Evolutionary conservation across 1,139 yeast genomes (phyloP).

Genomic region (Taphrina populina): DNA sequence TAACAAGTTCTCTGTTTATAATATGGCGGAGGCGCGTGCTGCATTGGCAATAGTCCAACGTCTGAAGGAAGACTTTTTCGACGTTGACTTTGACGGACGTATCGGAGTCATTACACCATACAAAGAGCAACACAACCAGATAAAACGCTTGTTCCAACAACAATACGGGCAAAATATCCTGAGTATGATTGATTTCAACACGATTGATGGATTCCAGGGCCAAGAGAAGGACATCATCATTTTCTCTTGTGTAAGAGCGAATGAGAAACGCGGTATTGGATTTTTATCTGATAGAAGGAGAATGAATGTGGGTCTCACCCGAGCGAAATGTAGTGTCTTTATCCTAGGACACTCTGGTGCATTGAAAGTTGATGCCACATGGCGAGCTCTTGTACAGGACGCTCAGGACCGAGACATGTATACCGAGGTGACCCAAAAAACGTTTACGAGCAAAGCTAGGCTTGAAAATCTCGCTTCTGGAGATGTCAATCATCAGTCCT

Average conservation of each 20-base stretch:
- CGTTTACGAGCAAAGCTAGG: conserved; percentile 3
- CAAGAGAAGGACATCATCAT: conserved; percentile 93
- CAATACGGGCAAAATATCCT: conserved; percentile 64
- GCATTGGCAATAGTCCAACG: conserved; percentile 68
- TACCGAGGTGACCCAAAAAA: conserved; percentile 18
- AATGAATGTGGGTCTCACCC: conserved; percentile 92
- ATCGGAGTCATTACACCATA: conserved; percentile 95
- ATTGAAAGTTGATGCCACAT: conserved; percentile 54
- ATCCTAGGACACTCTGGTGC: conserved; percentile 76
- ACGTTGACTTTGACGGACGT: conserved; percentile 59
- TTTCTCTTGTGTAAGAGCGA: conserved; percentile 90
- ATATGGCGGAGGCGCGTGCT: conserved; percentile 65
- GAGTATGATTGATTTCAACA: conserved; percentile 77
- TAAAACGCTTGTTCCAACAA: conserved; percentile 58
- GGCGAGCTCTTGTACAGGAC: conserved; percentile 64
- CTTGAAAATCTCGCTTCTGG: not conserved
- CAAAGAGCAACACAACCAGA: conserved; percentile 71
- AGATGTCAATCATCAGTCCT: not conserved
- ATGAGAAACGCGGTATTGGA: conserved; percentile 60
- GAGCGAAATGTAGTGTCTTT: conserved; percentile 93
- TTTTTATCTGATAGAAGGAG: conserved; percentile 85
- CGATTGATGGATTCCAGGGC: conserved; percentile 98
- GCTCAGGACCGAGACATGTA: conserved; percentile 47
- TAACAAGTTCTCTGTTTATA: conserved; percentile 67
- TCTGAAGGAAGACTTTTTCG: conserved; percentile 55